These are phyloP conservation scores for Lumnitzera littorea DNA, from an alignment of 345 rosid genomes.

Conservation along the genomic window DNA sequence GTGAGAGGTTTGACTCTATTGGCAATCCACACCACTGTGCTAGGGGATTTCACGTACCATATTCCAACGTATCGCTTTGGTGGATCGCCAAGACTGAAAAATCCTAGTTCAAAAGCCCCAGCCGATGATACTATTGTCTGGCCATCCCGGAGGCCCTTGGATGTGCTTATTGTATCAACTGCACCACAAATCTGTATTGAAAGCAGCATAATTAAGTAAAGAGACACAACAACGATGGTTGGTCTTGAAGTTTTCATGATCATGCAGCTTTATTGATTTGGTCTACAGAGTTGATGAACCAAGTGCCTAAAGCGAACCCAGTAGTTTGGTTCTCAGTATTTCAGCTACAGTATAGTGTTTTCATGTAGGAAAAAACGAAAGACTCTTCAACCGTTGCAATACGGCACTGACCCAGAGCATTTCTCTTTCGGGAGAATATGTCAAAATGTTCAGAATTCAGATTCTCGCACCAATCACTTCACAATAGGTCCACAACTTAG, in stretches of 20 bases:
- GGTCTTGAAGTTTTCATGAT: not conserved
- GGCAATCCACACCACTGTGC: constrained; percentile 39
- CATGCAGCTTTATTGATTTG: too few species aligned
- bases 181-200: not conserved
- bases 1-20: constrained; percentile 31
- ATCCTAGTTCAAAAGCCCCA: constrained; percentile 24
- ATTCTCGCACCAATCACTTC: too few species aligned
- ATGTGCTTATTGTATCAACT: constrained; percentile 12
- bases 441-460: too few species aligned
- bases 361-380: too few species aligned
- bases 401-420: too few species aligned
- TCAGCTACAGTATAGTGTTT: too few species aligned
- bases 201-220: not conserved
- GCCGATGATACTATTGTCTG: constrained; percentile 20
- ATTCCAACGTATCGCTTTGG: constrained; percentile 29
- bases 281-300: too few species aligned
- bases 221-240: not conserved
- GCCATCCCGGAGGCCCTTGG: constrained; percentile 17
- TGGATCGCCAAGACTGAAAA: constrained; percentile 19
- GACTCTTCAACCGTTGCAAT: too few species aligned
- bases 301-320: too few species aligned
- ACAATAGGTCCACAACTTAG: too few species aligned
- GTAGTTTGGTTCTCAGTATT: too few species aligned
- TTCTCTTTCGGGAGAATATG: too few species aligned
- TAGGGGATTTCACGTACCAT: constrained; percentile 25